phyloP scores from a whole-genome alignment of 1,139 yeast genomes.

The Kurtzmaniella quercitrusa region DNA sequence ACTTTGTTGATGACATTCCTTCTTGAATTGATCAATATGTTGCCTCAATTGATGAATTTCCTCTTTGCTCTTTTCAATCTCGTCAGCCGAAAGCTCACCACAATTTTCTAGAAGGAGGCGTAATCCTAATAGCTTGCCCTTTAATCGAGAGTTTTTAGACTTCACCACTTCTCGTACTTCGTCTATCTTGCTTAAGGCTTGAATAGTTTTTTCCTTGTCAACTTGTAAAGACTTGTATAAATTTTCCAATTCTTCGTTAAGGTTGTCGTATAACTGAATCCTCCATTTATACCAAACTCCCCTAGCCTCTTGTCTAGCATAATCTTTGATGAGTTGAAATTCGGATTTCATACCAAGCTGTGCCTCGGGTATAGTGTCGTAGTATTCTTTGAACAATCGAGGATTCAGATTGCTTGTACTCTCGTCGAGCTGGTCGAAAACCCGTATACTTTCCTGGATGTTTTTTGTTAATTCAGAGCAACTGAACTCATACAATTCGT shows the following conservation, averaged over 20 bases:
- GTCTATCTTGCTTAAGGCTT: constrained; percentile 20
- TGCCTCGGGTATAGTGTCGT: constrained; percentile 32
- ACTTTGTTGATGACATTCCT: constrained; percentile 8
- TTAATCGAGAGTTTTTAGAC: constrained; percentile 14
- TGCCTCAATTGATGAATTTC: constrained; percentile 12
- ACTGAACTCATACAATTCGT: constrained; percentile 50
- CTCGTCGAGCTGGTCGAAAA: constrained; percentile 41
- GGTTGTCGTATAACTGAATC: constrained; percentile 35
- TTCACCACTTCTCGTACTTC: constrained; percentile 13
- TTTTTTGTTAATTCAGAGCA: constrained; percentile 50
- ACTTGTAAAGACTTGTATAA: constrained; percentile 22
- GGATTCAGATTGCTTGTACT: constrained; percentile 47
- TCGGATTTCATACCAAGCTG: constrained; percentile 37
- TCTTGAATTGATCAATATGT: constrained; percentile 9
- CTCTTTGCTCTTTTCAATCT: constrained; percentile 14
- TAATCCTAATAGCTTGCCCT: constrained; percentile 20
- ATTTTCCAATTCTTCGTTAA: constrained; percentile 33
- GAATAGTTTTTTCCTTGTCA: constrained; percentile 21
- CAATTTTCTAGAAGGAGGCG: constrained; percentile 18
- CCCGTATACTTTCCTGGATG: constrained; percentile 44
- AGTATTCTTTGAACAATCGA: constrained; percentile 43
- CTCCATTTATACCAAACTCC: constrained; percentile 61
- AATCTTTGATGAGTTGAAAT: constrained; percentile 45
- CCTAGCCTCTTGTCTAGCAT: constrained; percentile 47
- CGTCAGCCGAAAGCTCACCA: constrained; percentile 14